A percentile compares a stretch with the other conserved stretches of the same genome.
Conservation (phyloP, 345 rosid species). For the Litchi chinensis region DNA sequence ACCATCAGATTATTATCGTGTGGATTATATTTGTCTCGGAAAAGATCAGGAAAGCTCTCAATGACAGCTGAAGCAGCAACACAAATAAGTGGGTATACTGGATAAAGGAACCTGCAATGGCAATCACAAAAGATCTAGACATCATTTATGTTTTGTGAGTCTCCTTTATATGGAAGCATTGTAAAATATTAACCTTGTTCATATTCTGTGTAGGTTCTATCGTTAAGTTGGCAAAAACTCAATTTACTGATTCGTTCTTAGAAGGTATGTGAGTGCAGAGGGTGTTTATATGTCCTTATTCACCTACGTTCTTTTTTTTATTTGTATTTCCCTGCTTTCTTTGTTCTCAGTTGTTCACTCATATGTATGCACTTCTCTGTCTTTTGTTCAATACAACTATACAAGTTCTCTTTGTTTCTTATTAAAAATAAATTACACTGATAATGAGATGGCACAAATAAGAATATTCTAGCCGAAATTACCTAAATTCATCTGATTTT, state of each 20-base stretch:
- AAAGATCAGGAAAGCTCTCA: slow-evolving; percentile 93
- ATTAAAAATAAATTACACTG: not conserved
- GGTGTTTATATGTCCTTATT: not conserved
- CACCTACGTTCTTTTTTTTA: not conserved
- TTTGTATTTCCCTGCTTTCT: not conserved
- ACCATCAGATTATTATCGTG: slow-evolving; percentile 53
- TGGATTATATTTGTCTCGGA: slow-evolving; percentile 61
- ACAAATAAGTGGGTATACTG: slow-evolving; percentile 91
- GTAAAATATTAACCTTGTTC: no score
- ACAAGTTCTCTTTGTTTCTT: not conserved
- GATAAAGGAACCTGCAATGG: slow-evolving; percentile 84
- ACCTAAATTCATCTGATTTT: not conserved
- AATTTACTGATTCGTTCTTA: not conserved
- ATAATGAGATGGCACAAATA: not conserved
- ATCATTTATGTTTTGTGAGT: not conserved
- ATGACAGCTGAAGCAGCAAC: slow-evolving; percentile 95
- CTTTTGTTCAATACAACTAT: not conserved
- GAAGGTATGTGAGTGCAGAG: not conserved
- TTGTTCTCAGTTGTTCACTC: not conserved
- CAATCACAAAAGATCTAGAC: slow-evolving; percentile 18
- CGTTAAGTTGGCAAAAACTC: not conserved
- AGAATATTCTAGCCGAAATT: not conserved
- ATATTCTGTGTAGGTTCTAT: no score
- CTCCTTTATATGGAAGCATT: not conserved
- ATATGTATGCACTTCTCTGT: not conserved